Conservation (phyloP, 306 rosid genomes). For the Trifolium pratense region DNA sequence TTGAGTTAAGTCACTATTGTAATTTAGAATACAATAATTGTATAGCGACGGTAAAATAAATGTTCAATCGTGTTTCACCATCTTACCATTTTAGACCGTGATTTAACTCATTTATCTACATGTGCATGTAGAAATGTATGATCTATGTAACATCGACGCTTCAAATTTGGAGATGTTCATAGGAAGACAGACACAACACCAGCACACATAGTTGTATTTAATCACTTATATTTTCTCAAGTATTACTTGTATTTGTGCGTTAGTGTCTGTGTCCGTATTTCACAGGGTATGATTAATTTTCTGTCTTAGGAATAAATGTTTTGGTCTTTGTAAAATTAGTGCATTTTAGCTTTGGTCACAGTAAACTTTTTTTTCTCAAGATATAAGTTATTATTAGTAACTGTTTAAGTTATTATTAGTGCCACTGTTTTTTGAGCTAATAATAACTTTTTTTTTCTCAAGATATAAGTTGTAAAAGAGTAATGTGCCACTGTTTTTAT, state of each 20-base stretch:
- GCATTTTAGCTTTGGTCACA: background rate
- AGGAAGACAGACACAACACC: background rate
- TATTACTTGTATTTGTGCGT: background rate
- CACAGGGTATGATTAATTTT: background rate
- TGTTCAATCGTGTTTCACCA: background rate
- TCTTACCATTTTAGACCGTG: background rate
- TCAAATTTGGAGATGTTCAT: background rate
- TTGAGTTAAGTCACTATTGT: too few species aligned
- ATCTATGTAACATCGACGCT: background rate
- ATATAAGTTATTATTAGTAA: too few species aligned
- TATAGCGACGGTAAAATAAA: too few species aligned
- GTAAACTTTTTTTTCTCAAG: background rate
- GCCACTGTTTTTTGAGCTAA: too few species aligned
- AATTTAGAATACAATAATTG: too few species aligned
- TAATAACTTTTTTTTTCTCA: too few species aligned
- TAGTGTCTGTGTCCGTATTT: background rate
- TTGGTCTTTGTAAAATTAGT: background rate
- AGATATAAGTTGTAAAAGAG: too few species aligned
- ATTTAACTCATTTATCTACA: background rate
- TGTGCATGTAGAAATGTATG: conserved; percentile 8
- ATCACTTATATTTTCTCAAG: conserved; percentile 1
- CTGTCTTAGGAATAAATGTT: background rate
- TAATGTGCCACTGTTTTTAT: too few species aligned
- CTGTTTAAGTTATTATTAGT: too few species aligned
- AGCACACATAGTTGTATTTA: background rate